Evolutionary conservation across 495 filamentous ascomycete genomes (phyloP).

Genomic region (Xylaria grammica): DNA sequence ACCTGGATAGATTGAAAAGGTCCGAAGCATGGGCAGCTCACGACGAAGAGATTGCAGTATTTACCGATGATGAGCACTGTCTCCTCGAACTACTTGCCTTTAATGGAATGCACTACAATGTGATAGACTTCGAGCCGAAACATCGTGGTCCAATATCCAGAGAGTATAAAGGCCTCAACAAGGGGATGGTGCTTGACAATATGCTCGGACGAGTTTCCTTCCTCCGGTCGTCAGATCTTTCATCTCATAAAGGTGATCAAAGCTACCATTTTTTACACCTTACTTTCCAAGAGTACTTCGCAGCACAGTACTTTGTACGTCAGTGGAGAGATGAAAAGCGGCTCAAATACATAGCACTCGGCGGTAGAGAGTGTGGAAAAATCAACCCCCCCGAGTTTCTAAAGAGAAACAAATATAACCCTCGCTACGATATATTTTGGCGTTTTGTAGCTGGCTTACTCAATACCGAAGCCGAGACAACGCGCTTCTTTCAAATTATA

Average conservation of each 20-base stretch:
- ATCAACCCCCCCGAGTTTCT: conserved; percentile 35
- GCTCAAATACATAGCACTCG: conserved; percentile 30
- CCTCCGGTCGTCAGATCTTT: conserved; percentile 37
- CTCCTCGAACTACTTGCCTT: conserved; percentile 47
- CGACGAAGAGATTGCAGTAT: not conserved
- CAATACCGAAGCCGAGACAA: conserved; percentile 20
- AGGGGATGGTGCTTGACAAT: conserved; percentile 16
- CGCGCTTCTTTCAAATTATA: conserved; percentile 42
- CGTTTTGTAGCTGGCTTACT: conserved; percentile 52
- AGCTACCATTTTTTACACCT: conserved; percentile 52
- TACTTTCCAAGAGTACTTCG: conserved; percentile 51
- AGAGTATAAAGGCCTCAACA: conserved; percentile 8
- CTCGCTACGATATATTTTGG: conserved; percentile 50
- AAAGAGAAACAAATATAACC: conserved; percentile 44
- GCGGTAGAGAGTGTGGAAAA: not conserved
- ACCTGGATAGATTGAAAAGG: conserved; percentile 6
- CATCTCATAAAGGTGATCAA: conserved; percentile 19
- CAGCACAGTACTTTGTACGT: conserved; percentile 49
- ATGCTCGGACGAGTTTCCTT: conserved; percentile 40
- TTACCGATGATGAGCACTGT: conserved; percentile 29
- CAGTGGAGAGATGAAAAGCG: conserved; percentile 36
- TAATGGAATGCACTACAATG: conserved; percentile 41
- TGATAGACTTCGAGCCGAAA: conserved; percentile 42
- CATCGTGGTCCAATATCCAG: conserved; percentile 31
- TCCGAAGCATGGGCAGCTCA: conserved; percentile 1